Base-by-base conservation (phyloP, 2,329 filamentous ascomycete genomes). In the Trematosphaeria pertusa region DNA sequence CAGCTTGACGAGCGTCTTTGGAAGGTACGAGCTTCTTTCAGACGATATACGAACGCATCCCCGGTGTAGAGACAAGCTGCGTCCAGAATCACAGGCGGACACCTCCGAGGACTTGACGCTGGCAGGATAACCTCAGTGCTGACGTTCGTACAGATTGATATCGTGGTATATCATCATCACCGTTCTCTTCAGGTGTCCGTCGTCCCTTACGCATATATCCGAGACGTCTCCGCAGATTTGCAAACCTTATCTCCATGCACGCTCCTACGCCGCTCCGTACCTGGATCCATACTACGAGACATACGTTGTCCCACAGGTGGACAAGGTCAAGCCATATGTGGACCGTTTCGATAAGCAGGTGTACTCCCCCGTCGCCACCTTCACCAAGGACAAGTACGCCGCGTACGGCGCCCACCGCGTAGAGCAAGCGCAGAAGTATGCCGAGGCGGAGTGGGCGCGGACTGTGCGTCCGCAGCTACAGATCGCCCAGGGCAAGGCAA, bases 101-200 rank as follows among this genome's bases (percentile, higher is more conserved):
- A 7, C 7, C 24, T 12, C 24, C n/a, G n/a, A n/a, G n/a, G 24
- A 28, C 24, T 28, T 28, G 24, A 7, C 12, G 12, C 12, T 12
- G 24, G 8, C 12, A 7, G 24, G 7, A 28, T 3, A 9, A 5
- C 32, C n/a, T 5, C 18, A 5, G 4, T 37, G 21, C 50, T 59
- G 14, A 59, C 44, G 20, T 31, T 11, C 18, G 17, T 9, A 7
- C 43, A 67, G 93, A 64, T 72, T 97, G 34, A 72, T 87, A 47
- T 87, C 90, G 15, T 99, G 93, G 93, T 96, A 94, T 70, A 81
- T 86, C 26, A 85, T 97, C 55, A 72, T 91, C 51, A 94, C 88
- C 18, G 76, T 94, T 44, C 74, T 93, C 48, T 88, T 99, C 70
- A 84, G 87, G 51, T 99, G 93, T 71, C 93, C 93, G 10, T 78